A percentile compares a stretch with the other conserved stretches of the same genome.
Conservation (phyloP, 208 protist genomes). For the Trypanosoma boissoni region DNA sequence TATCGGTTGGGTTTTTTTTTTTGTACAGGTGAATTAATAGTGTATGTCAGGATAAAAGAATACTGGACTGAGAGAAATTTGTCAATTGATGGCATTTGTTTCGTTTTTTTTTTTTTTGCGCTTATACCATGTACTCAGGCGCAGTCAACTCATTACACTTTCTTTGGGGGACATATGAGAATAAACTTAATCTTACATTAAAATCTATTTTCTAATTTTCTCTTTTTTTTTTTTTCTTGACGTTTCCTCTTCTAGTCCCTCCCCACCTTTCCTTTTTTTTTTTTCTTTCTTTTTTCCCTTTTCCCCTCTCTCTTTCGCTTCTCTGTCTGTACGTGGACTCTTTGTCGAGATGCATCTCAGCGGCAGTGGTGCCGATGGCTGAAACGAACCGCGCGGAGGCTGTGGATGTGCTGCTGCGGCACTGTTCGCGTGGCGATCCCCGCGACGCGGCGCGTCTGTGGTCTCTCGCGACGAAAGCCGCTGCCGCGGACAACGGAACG, state of each 20-base stretch:
- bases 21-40: too few relatives aligned
- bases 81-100: too few relatives aligned
- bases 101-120: not conserved
- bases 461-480: not conserved
- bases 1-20: too few relatives aligned
- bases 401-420: not conserved
- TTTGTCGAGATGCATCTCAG: not conserved
- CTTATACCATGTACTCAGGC: too few relatives aligned
- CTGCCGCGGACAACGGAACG: not conserved
- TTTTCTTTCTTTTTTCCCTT: not conserved
- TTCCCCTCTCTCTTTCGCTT: slow-evolving; percentile 13
- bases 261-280: slow-evolving; percentile 16
- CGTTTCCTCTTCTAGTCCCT: slow-evolving; percentile 2
- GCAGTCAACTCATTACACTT: too few relatives aligned
- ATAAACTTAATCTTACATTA: too few relatives aligned
- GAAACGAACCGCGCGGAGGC: not conserved
- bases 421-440: not conserved
- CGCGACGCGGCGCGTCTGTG: not conserved
- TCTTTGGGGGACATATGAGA: too few relatives aligned
- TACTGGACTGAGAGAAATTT: too few relatives aligned
- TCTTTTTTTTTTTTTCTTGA: slow-evolving; percentile 23
- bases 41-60: too few relatives aligned
- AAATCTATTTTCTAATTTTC: slow-evolving; percentile 4
- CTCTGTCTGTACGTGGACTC: not conserved
- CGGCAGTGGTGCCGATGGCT: not conserved